Base-by-base conservation (phyloP, 1,284 basidiomycete species). In the Cutaneotrichosporon dermatis region DNA sequence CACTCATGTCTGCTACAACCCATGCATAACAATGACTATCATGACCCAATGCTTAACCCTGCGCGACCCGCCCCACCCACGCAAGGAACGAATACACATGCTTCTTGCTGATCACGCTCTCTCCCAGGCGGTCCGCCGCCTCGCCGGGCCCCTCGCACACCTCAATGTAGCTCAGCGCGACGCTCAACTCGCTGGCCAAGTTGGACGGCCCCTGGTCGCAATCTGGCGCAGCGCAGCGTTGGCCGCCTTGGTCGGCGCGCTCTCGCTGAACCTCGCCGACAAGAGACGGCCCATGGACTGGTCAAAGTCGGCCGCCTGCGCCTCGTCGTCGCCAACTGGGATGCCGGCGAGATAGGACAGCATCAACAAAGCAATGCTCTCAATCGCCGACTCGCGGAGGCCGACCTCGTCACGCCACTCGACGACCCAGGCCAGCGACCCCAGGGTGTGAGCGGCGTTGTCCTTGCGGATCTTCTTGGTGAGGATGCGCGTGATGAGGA, bases 211-310 rank as follows among this genome's bases (percentile, higher is more conserved):
- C 42, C 36, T 55, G 42, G 39, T 55, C 51, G 10, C 50, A 11
- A 55, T 45, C 12, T 39, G 37, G 16, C 16, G 36, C n/a, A 60
- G 46, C 9, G 59, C 59, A 12, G 54, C 40, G 51, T 60, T 60
- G 16, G 59, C 54, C 34, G 54, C 55, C 36, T 60, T 55, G 50
- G 58, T 60, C 16, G 58, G 58, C 43, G 55, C 46, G 37, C 50
- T 55, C 13, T 49, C 46, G 36, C 50, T 25, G 43, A 55, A 54
- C 35, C 15, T 40, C 40, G 51, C n/a, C 36, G 37, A 15, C 10
- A 55, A 50, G 2, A 60, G 50, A 8, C 37, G n/a, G 6, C 48
- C 15, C 25, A 60, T 41, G 9, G 46, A 41, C 33, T 46, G 3
- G 5, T 16, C 7, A n/a, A 60, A 55, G 37, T 45, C 42, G 6